phyloP scores from a whole-genome alignment of 768 basidiomycete species.

The Mycena rebaudengoi region DNA sequence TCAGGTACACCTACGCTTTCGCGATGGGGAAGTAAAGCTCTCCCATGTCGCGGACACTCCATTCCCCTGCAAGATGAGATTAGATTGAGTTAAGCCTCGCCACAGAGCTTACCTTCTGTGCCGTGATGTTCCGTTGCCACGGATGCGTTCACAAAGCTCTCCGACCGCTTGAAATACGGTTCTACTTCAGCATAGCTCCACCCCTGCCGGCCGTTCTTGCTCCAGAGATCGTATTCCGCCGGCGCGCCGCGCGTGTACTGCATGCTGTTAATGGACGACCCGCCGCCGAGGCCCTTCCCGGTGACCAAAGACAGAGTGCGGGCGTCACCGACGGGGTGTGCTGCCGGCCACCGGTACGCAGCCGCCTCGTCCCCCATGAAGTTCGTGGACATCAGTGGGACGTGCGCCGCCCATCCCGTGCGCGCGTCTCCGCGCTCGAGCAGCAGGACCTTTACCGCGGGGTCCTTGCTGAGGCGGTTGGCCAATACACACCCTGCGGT shows the following conservation, averaged over 20 bases:
- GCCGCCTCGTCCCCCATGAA: slow-evolving; percentile 19
- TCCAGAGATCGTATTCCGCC: slow-evolving; percentile 37
- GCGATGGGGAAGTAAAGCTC: slow-evolving; percentile 12
- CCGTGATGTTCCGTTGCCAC: slow-evolving; percentile 9
- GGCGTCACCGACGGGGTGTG: neutral
- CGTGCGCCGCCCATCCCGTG: slow-evolving; percentile 34
- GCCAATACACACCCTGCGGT: slow-evolving; percentile 45
- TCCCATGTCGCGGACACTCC: slow-evolving; percentile 13
- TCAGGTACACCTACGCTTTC: neutral
- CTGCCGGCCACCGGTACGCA: slow-evolving; percentile 7
- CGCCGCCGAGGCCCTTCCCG: slow-evolving; percentile 39
- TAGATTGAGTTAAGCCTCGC: slow-evolving; percentile 14
- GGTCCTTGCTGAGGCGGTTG: slow-evolving; percentile 37
- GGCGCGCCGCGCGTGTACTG: slow-evolving; percentile 36
- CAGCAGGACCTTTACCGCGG: slow-evolving; percentile 32
- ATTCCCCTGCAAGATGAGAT: slow-evolving; percentile 14
- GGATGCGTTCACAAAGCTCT: slow-evolving; percentile 12
- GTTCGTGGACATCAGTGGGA: slow-evolving; percentile 34
- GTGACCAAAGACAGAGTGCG: slow-evolving; percentile 19
- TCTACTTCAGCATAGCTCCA: slow-evolving; percentile 36
- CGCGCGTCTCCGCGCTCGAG: slow-evolving; percentile 35
- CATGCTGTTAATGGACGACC: slow-evolving; percentile 35
- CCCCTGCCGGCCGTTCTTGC: slow-evolving; percentile 25
- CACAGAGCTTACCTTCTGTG: slow-evolving; percentile 9
- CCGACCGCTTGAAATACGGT: slow-evolving; percentile 35